These are phyloP conservation scores for Ogataea salicorniae DNA, from an alignment of 805 yeast species.

Conservation along the genomic window DNA sequence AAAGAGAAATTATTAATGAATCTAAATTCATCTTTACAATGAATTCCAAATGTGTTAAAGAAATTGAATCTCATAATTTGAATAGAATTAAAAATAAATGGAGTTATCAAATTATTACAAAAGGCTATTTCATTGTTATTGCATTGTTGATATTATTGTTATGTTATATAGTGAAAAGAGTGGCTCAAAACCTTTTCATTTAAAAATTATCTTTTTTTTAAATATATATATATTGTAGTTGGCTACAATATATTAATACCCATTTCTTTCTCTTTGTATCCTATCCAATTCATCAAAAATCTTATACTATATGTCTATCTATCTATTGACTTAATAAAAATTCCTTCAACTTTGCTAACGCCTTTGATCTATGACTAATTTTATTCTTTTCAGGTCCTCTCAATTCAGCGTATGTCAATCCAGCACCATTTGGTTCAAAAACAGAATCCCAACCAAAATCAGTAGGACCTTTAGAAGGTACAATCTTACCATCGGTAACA, in stretches of 20 bases:
- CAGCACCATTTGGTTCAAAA: slow-evolving; percentile 74
- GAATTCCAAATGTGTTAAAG: slow-evolving; percentile 56
- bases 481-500: slow-evolving; percentile 73
- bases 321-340: slow-evolving; percentile 33
- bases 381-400: slow-evolving; percentile 66
- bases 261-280: not conserved
- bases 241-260: not conserved
- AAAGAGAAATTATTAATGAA: slow-evolving; percentile 63
- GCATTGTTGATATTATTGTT: slow-evolving; percentile 30
- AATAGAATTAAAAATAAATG: slow-evolving; percentile 49
- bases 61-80: slow-evolving; percentile 63
- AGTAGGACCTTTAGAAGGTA: slow-evolving; percentile 68
- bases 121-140: slow-evolving; percentile 44
- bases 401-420: slow-evolving; percentile 86
- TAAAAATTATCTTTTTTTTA: not conserved
- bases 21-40: slow-evolving; percentile 59
- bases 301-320: too few species aligned
- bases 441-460: slow-evolving; percentile 94
- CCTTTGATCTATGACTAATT: slow-evolving; percentile 84
- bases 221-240: too few species aligned
- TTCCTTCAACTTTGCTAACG: slow-evolving; percentile 65
- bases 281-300: too few species aligned
- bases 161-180: slow-evolving; percentile 33
- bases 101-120: slow-evolving; percentile 47
- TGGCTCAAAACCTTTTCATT: slow-evolving; percentile 16